A percentile compares a stretch with the other conserved stretches of the same genome.
These are phyloP conservation scores for Fagopyrum esculentum DNA, from an alignment of 148 eudicot genomes.

Conservation along the genomic window DNA sequence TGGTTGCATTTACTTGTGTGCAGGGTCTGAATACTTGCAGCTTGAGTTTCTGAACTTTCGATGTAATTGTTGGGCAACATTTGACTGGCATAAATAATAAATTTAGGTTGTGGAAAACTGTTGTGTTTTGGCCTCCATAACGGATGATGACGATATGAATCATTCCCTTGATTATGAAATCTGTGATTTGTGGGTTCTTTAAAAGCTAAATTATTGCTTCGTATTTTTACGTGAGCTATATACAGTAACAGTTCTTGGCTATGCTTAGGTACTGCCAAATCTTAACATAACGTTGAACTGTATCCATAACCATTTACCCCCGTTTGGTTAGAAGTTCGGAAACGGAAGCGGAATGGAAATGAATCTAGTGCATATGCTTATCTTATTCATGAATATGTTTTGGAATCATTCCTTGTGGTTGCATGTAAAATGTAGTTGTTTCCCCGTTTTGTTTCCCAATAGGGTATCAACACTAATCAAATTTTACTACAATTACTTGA, in stretches of 20 bases:
- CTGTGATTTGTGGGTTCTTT: neutral
- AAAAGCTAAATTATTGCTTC: neutral
- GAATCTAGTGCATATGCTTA: too few relatives aligned
- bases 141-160: neutral
- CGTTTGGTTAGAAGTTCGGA: too few relatives aligned
- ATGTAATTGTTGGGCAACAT: conserved; percentile 11
- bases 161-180: neutral
- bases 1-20: neutral
- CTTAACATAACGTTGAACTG: neutral
- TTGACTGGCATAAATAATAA: conserved; percentile 1
- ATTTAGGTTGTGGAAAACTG: neutral
- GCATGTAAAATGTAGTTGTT: too few relatives aligned
- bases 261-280: neutral
- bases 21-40: neutral
- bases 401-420: too few relatives aligned
- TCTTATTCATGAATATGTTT: too few relatives aligned
- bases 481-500: too few relatives aligned
- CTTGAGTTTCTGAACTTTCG: neutral
- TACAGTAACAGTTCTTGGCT: neutral
- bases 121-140: conserved; percentile 2
- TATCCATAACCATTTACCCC: neutral
- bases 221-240: neutral
- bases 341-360: too few relatives aligned
- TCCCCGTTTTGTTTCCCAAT: too few relatives aligned
- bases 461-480: too few relatives aligned